phyloP scores from a whole-genome alignment of 352 stramenopile species.

The Elongisporangium undulatum region DNA sequence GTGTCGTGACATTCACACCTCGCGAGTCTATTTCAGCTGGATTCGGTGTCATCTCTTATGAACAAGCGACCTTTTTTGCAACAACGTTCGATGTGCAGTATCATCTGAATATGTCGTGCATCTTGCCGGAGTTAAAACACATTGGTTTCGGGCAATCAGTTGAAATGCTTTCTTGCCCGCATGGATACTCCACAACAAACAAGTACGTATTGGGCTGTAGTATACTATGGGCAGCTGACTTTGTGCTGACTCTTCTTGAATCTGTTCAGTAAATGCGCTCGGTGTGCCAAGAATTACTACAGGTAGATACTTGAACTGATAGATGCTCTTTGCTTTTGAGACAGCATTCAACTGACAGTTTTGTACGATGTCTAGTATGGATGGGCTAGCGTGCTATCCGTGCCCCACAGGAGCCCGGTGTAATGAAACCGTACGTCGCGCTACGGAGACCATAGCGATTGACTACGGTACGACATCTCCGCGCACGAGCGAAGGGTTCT shows the following conservation, averaged over 20 bases:
- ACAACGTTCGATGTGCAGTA: conserved; percentile 23
- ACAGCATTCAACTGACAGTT: background rate
- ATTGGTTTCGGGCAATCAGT: conserved; percentile 29
- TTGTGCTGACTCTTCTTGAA: conserved; percentile 3
- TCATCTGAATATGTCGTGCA: conserved; percentile 37
- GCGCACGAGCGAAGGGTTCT: conserved; percentile 48
- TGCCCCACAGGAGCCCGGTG: conserved; percentile 45
- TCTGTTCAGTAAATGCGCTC: conserved; percentile 35
- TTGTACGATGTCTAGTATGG: conserved; percentile 25
- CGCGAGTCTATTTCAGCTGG: conserved; percentile 14
- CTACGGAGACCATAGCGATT: conserved; percentile 34
- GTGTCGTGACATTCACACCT: conserved; percentile 27
- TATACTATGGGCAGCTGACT: no score
- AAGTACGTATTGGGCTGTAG: no score
- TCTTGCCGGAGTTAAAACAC: conserved; percentile 20
- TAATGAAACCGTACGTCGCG: conserved; percentile 44
- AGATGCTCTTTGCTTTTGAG: background rate
- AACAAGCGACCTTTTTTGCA: conserved; percentile 25
- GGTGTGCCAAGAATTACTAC: conserved; percentile 48
- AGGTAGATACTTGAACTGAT: conserved; percentile 15
- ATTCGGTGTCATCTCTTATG: conserved; percentile 35
- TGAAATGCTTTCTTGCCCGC: conserved; percentile 29
- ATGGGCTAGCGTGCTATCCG: conserved; percentile 47
- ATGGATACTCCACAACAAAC: conserved; percentile 38
- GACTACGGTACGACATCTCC: conserved; percentile 50